Conservation (phyloP, 441 rosid genomes). For the Biscutella auriculata region DNA sequence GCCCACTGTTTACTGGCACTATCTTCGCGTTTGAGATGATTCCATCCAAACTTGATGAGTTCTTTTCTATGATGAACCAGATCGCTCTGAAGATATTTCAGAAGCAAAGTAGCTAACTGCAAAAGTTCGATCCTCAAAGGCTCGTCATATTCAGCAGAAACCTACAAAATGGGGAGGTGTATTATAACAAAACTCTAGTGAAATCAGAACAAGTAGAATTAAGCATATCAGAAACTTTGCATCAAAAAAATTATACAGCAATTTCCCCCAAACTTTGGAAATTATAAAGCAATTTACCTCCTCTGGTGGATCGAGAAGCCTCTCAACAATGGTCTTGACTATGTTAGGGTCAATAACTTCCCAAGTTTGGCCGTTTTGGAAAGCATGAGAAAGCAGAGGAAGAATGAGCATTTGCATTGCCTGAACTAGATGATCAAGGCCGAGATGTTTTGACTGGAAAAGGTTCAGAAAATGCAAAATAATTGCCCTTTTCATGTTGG, state of each 20-base stretch:
- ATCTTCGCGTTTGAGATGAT: slow-evolving; percentile 98
- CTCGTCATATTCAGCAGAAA: slow-evolving; percentile 96
- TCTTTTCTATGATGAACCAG: slow-evolving; percentile 97
- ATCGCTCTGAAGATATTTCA: slow-evolving; percentile 87
- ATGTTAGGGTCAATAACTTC: slow-evolving; percentile 84
- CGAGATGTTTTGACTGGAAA: slow-evolving; percentile 84
- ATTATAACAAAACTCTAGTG: not conserved
- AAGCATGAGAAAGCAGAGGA: slow-evolving; percentile 94
- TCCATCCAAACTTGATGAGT: slow-evolving; percentile 98
- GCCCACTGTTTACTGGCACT: slow-evolving; percentile 99
- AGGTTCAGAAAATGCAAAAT: slow-evolving; percentile 76
- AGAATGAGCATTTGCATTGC: slow-evolving; percentile 99
- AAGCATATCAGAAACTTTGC: not conserved
- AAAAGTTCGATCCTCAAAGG: slow-evolving; percentile 96
- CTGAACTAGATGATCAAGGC: slow-evolving; percentile 85
- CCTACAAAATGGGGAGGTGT: slow-evolving; percentile 18
- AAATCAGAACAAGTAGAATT: not conserved
- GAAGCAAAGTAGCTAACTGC: slow-evolving; percentile 95
- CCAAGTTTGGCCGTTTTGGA: slow-evolving; percentile 84
- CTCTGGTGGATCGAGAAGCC: slow-evolving; percentile 99
- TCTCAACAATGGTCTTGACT: slow-evolving; percentile 88
- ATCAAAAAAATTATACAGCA: not conserved
- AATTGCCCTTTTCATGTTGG: slow-evolving; percentile 68
- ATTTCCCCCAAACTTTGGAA: not conserved
- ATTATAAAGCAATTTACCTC: slow-evolving; percentile 31